phyloP scores from a whole-genome alignment of 306 rosid genomes.

The Prunus mongolica region DNA sequence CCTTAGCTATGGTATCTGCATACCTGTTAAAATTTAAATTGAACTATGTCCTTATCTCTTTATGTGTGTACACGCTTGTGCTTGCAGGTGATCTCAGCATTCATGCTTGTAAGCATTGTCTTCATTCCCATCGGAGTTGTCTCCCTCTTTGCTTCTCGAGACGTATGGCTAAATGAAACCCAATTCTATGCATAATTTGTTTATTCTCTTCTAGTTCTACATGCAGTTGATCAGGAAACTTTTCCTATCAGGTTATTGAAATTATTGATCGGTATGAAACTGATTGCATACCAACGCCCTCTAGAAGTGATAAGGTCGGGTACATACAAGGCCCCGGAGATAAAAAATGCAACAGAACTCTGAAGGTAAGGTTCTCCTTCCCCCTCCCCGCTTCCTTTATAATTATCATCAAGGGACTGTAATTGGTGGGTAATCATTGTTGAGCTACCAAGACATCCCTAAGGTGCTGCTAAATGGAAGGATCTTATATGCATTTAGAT shows the following conservation, averaged over 20 bases:
- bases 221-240: constrained; percentile 27
- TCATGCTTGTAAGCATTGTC: constrained; percentile 70
- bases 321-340: constrained; percentile 47
- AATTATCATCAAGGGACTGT: neutral
- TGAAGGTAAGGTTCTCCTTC: constrained; percentile 41
- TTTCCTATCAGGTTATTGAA: constrained; percentile 72
- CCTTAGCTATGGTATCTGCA: neutral
- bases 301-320: constrained; percentile 39
- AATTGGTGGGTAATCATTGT: neutral
- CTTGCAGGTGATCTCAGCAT: constrained; percentile 83
- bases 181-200: neutral
- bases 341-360: constrained; percentile 45
- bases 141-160: constrained; percentile 72
- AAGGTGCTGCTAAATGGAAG: no score
- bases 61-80: neutral
- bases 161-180: constrained; percentile 43
- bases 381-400: neutral
- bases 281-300: constrained; percentile 40
- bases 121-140: constrained; percentile 92
- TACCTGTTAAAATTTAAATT: neutral
- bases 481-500: neutral
- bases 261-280: constrained; percentile 71
- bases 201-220: constrained; percentile 11
- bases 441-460: neutral
- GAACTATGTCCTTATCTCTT: neutral